These are phyloP conservation scores for Podaxis sp. DNA, from an alignment of 768 basidiomycete species.

Conservation along the genomic window DNA sequence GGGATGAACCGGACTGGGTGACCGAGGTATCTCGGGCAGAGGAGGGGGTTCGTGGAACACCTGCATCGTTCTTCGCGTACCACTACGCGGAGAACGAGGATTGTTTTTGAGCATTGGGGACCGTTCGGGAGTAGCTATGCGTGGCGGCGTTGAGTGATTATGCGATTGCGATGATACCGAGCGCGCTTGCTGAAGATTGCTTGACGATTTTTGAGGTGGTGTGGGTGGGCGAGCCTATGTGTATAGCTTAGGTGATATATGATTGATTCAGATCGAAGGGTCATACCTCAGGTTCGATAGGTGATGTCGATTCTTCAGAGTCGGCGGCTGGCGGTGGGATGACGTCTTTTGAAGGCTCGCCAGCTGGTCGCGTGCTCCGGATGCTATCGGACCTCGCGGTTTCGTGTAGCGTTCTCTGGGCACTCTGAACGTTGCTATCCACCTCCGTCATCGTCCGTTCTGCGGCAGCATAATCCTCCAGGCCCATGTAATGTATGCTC, in stretches of 20 bases:
- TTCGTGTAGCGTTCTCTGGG: slow-evolving; percentile 9
- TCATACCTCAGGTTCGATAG: slow-evolving; percentile 12
- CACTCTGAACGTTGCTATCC: slow-evolving; percentile 14
- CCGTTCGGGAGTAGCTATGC: slow-evolving; percentile 13
- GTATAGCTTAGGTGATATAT: not conserved
- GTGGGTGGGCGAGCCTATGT: slow-evolving; percentile 2
- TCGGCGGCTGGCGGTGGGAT: slow-evolving; percentile 1
- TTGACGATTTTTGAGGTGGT: slow-evolving; percentile 13
- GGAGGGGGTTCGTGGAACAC: slow-evolving; percentile 4
- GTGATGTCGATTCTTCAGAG: not conserved
- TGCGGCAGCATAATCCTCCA: slow-evolving; percentile 25
- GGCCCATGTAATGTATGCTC: slow-evolving; percentile 46
- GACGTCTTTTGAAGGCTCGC: slow-evolving; percentile 11
- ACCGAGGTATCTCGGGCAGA: slow-evolving; percentile 3
- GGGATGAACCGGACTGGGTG: not conserved
- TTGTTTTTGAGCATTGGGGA: not conserved
- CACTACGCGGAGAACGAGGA: slow-evolving; percentile 10
- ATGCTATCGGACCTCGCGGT: slow-evolving; percentile 12
- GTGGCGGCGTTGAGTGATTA: slow-evolving; percentile 12
- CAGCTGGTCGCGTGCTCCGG: slow-evolving; percentile 11
- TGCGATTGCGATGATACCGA: slow-evolving; percentile 10
- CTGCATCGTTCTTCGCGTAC: slow-evolving; percentile 5
- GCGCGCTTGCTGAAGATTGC: slow-evolving; percentile 2
- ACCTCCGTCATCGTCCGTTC: slow-evolving; percentile 17
- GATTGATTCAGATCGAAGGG: not conserved